A percentile compares a stretch with the other conserved stretches of the same genome.
phyloP scores from a whole-genome alignment of 495 filamentous ascomycete species.

The Lepidopterella palustris region DNA sequence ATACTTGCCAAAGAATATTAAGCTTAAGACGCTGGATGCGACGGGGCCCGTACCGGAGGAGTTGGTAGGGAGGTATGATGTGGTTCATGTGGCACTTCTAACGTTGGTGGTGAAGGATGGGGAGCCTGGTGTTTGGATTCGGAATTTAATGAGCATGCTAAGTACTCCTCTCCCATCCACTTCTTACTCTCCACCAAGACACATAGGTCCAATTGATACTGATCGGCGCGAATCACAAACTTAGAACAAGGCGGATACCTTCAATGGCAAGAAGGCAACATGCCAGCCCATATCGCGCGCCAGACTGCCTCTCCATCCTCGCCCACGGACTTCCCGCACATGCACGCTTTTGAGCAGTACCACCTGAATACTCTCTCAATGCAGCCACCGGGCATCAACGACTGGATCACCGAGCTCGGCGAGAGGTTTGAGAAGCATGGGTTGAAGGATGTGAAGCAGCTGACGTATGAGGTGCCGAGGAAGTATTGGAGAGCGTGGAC shows the following conservation, averaged over 20 bases:
- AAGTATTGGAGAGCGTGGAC: not conserved
- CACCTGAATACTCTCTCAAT: not conserved
- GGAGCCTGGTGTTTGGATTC: not conserved
- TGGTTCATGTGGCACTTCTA: not conserved
- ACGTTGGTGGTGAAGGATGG: not conserved
- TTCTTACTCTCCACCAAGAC: no score
- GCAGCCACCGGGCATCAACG: not conserved
- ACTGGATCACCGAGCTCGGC: not conserved
- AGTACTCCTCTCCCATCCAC: not conserved
- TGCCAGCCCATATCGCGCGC: not conserved
- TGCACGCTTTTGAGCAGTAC: constrained; percentile 2
- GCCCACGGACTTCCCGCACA: not conserved
- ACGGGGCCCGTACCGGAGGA: not conserved
- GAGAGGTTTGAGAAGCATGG: not conserved
- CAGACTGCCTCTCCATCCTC: not conserved
- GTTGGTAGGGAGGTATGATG: not conserved
- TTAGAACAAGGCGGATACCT: not conserved
- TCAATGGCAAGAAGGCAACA: not conserved
- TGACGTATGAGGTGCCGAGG: not conserved
- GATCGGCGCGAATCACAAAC: not conserved
- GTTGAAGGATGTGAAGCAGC: not conserved
- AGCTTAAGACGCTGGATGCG: not conserved
- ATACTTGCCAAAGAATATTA: not conserved
- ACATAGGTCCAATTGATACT: no score
- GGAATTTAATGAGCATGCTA: constrained; percentile 1